Evolutionary conservation across 208 protist genomes (phyloP), one percentile per base, ranked within the genome.

Genomic region (Leptomonas pyrrhocoris): DNA sequence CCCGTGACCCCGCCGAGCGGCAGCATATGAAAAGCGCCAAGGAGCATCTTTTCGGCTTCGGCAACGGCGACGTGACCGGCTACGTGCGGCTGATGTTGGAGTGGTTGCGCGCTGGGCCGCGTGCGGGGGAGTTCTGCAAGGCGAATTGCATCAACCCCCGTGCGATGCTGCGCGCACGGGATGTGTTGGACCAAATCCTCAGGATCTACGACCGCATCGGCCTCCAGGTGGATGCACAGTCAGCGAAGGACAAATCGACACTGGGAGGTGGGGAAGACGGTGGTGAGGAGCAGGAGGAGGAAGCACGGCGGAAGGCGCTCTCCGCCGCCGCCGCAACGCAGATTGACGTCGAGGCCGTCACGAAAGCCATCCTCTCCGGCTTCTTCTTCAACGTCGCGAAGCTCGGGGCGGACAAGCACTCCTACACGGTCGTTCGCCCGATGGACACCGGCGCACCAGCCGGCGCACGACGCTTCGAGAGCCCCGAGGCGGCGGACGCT

Each of bases 301-400:
- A 75, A 12, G 72, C n/a, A 34, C 68, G 69, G 4, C 53, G 68
- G 55, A 71, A 58, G 51, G 51, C 70, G 40, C 43, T 68, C 34
- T 46, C 21, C 13, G 9, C 15, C 23, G 61, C 31, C 11, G 55
- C 62, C 12, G 46, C 38, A 7, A 36, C 42, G 23, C 45, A 75
- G 18, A 84, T 93, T 34, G 64, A 91, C 48, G 77, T 86, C 30
- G 86, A 88, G 71, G 34, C 48, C 11, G 75, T 97, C 43, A 96
- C 89, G 12, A 79, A 82, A 27, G 85, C 90, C 7, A 49, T 97
- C 48, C 68, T 96, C 16, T 81, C 87, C 3, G 93, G 93, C 12
- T 97, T 92, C 71, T 97, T 96, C 63, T 94, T 94, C 78, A 97
- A 97, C 64, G 90, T 96, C 8, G 79, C 93, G 18, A 83, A 81